A percentile compares a stretch with the other conserved stretches of the same genome.
Conservation (phyloP, 768 basidiomycete genomes). For the Rhizopogon vinicolor region DNA sequence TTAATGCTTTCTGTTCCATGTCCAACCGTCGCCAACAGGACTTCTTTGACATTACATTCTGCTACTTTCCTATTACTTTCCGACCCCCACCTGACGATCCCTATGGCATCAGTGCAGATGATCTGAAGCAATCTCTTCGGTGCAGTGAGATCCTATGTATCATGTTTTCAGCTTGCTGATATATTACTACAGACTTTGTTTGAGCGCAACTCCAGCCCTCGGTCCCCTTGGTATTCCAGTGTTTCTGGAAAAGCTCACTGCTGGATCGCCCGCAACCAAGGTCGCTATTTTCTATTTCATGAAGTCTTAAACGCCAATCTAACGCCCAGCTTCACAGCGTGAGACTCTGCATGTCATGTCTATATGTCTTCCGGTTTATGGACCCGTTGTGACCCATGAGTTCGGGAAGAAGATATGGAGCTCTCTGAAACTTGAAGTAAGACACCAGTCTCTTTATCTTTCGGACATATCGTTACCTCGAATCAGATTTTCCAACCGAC, state of each 20-base stretch:
- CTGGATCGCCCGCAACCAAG: constrained; percentile 80
- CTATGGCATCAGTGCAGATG: constrained; percentile 85
- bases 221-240: constrained; percentile 82
- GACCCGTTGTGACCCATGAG: constrained; percentile 51
- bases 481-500: constrained; percentile 88
- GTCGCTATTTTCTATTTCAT: constrained; percentile 29
- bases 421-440: constrained; percentile 83
- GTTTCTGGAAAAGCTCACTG: constrained; percentile 87
- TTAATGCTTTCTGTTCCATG: not conserved
- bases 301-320: not conserved
- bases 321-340: constrained; percentile 42
- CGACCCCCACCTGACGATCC: constrained; percentile 91
- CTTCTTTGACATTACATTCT: constrained; percentile 92
- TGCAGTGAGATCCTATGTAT: constrained; percentile 19
- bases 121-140: constrained; percentile 73
- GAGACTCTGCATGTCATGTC: constrained; percentile 82
- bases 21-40: constrained; percentile 41
- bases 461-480: not conserved
- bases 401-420: constrained; percentile 85
- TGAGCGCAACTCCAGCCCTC: constrained; percentile 77
- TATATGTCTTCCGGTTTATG: constrained; percentile 82
- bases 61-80: constrained; percentile 98
- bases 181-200: constrained; percentile 45
- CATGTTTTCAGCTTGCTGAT: not conserved
- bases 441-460: not conserved